Evolutionary conservation across 2,329 filamentous ascomycete species (phyloP), one percentile per base, ranked within the genome.

Genomic region (Arthrobotrys sphaeroides): DNA sequence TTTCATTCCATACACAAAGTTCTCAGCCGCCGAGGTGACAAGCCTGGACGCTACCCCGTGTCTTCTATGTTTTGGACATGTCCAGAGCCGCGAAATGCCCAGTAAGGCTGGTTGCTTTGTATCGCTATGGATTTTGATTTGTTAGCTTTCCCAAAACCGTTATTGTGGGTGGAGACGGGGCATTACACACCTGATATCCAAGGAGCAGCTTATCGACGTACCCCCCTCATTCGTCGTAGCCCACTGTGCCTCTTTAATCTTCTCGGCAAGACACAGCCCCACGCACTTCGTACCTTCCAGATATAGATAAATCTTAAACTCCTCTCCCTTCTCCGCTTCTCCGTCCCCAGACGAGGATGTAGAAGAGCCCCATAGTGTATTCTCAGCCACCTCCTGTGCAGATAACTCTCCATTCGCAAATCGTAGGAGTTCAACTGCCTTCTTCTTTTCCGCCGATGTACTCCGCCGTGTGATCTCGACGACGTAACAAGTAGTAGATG

Each of bases 241-340:
- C 70, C 70, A 51, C 40, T 74, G 70, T 6, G 87, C 88, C 78
- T 87, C 85, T 80, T 83, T 84, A 77, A 90, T 90, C 60, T 86
- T 84, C 82, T 91, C 88, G 6, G 85, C 86, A 26, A 91, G 83
- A 79, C 88, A 87, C 16, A 88, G 83, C 1, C 88, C 89, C 6
- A 90, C 84, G 78, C 89, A 90, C 77, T 87, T 89, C 57, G 85
- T 85, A 38, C 86, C 86, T 70, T 85, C 85, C 72, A 90, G 83
- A 79, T 90, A 89, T 26, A 91, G 78, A 78, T 88, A 90, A 9
- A 86, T 85, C 78, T 87, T 88, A 81, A 87, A 90, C 57, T 86
- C 84, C 81, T 86, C 83, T 49, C 78, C 77, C 81, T 51, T 76
- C 59, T 36, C 77, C 73, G 28, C 82, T 80, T 38, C 59, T 72